Evolutionary conservation across 345 rosid species (phyloP).

Genomic region (Pistacia atlantica): DNA sequence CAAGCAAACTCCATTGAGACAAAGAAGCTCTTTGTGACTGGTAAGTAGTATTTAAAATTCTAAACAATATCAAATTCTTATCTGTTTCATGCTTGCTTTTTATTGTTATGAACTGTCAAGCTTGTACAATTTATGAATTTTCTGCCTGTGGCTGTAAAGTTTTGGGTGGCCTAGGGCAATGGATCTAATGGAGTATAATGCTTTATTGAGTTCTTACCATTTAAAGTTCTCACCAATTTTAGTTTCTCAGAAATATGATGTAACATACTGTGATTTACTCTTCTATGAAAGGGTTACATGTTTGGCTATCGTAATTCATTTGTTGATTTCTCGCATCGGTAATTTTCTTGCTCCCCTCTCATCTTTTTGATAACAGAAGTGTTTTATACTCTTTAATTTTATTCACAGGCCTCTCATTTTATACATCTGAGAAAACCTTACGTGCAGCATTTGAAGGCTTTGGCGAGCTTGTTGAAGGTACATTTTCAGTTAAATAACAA

Average conservation of each 20-base stretch:
- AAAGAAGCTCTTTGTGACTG: slow-evolving; percentile 91
- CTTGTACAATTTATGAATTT: background rate
- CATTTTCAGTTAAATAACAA: background rate
- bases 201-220: background rate
- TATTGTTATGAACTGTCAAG: background rate
- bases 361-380: slow-evolving; percentile 15
- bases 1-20: slow-evolving; percentile 45
- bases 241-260: background rate
- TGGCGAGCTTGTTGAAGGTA: slow-evolving; percentile 92
- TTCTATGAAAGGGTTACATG: background rate
- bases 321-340: background rate
- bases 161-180: background rate
- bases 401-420: slow-evolving; percentile 78
- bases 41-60: slow-evolving; percentile 38
- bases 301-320: background rate
- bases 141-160: background rate
- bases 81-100: slow-evolving; percentile 8
- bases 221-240: background rate
- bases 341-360: background rate
- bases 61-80: background rate
- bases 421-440: slow-evolving; percentile 93
- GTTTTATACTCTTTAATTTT: background rate
- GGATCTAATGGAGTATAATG: background rate
- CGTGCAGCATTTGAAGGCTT: slow-evolving; percentile 88
- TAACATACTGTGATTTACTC: background rate